Evolutionary conservation across 1,284 basidiomycete genomes (phyloP), one percentile per base, ranked within the genome.

Genomic region (Cryptococcus depauperatus): DNA sequence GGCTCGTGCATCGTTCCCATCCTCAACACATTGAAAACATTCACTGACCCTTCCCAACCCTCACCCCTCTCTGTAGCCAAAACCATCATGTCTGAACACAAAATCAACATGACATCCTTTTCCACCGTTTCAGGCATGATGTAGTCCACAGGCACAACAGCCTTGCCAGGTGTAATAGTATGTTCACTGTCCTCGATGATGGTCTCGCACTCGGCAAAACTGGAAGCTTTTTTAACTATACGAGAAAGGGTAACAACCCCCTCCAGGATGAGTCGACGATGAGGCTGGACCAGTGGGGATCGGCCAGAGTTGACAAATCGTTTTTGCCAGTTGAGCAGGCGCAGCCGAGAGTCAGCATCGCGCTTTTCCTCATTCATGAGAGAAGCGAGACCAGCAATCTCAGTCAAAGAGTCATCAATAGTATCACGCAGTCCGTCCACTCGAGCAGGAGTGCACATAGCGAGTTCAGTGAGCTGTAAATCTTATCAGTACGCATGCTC

Each of bases 351-450:
- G 71, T 96, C 91, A 3, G 87, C 79, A 59, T 95, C 91, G 14
- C 91, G 81, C 70, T 95, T 95, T 54, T 89, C 87, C 72, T 96
- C 91, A 68, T 96, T 96, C 87, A 96, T 93, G 61, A 86, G 85
- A 44, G 81, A 87, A 6, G 91, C 90, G 40, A 96, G 72, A 7
- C 79, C 79, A 4, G 88, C 79, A 56, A 96, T 93, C 68, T 92
- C 86, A 21, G 79, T 74, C 44, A 93, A 71, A 1, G 91, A 90
- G 49, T 80, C 80, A 55, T 88, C 85, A 39, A 96, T 74, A n/a
- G 86, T 81, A 64, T 91, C 88, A 52, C 53, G 30, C 1, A 51
- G 54, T 81, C 81, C 71, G 78, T 76, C 62, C 76, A 79, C 79
- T 48, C 79, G 77, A 34, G 85, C 83, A n/a, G 88, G 85, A 8